Evolutionary conservation across 2,329 filamentous ascomycete species (phyloP).

Genomic region (Chalaropsis thielavioides): DNA sequence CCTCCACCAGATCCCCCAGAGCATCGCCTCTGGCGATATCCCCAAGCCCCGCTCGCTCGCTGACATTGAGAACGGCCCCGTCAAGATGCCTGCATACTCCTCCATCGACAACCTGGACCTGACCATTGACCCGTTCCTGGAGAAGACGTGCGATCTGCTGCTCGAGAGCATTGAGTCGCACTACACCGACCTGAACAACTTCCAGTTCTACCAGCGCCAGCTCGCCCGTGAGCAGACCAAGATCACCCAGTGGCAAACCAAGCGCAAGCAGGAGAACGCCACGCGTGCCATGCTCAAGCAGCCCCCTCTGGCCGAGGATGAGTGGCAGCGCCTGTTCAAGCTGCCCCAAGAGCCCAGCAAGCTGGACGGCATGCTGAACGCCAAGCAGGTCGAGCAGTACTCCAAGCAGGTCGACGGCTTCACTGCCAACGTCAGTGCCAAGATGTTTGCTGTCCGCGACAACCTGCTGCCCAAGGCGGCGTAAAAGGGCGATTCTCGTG

Average conservation of each 20-base stretch:
- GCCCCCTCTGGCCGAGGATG: conserved; percentile 76
- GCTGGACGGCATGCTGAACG: conserved; percentile 86
- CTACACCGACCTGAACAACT: conserved; percentile 98
- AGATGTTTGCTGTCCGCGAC: conserved; percentile 93
- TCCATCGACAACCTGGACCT: conserved; percentile 85
- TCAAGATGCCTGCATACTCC: conserved; percentile 56
- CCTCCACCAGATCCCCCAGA: conserved; percentile 74
- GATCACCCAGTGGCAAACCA: conserved; percentile 90
- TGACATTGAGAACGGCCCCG: conserved; percentile 54
- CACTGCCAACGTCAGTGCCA: conserved; percentile 76
- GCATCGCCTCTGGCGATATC: conserved; percentile 42
- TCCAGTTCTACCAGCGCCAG: conserved; percentile 89
- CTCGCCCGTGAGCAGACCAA: conserved; percentile 88
- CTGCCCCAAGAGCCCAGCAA: conserved; percentile 86
- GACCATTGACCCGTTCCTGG: conserved; percentile 90
- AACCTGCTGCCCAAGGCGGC: conserved; percentile 43
- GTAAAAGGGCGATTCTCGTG: conserved; percentile 8
- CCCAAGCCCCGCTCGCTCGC: conserved; percentile 65
- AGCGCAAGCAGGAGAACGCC: conserved; percentile 92
- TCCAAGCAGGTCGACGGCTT: conserved; percentile 94
- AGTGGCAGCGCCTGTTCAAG: conserved; percentile 98
- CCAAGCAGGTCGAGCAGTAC: conserved; percentile 94
- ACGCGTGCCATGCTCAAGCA: conserved; percentile 77
- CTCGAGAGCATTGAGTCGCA: conserved; percentile 95
- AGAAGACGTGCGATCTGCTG: conserved; percentile 94